Percentiles rank a stretch among this genome's conserved stretches.
Evolutionary conservation across 2,329 filamentous ascomycete genomes (phyloP).

Genomic region (Phoma sp.): DNA sequence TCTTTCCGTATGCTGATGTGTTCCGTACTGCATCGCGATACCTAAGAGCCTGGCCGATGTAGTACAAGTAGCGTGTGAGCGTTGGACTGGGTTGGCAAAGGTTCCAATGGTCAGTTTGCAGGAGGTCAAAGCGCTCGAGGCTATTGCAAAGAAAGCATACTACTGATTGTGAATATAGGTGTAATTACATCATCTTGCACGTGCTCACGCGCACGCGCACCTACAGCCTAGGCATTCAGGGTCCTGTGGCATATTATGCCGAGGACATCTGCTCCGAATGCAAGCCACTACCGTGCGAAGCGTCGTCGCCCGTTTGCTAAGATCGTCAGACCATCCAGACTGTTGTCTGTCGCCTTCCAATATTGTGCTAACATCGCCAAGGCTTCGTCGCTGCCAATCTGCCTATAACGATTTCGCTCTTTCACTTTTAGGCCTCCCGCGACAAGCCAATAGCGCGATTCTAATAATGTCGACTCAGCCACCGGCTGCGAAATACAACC

Average conservation of each 20-base stretch:
- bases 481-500: not conserved
- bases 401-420: not conserved
- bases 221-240: not conserved
- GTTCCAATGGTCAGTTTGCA: too few species aligned
- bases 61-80: too few species aligned
- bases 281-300: too few species aligned
- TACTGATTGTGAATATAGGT: too few species aligned
- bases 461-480: not conserved
- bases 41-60: too few species aligned
- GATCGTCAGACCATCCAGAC: not conserved
- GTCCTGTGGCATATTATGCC: too few species aligned
- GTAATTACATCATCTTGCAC: not conserved
- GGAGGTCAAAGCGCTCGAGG: too few species aligned
- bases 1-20: not conserved
- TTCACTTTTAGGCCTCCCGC: slow-evolving; percentile 2
- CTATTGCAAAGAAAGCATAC: too few species aligned
- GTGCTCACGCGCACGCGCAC: not conserved
- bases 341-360: not conserved
- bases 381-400: not conserved
- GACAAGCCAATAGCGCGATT: not conserved
- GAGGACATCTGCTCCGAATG: too few species aligned
- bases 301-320: too few species aligned
- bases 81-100: too few species aligned
- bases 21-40: too few species aligned
- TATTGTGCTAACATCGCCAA: not conserved